phyloP scores from a whole-genome alignment of 805 yeast genomes.

The Saccharomyces paradoxus region DNA sequence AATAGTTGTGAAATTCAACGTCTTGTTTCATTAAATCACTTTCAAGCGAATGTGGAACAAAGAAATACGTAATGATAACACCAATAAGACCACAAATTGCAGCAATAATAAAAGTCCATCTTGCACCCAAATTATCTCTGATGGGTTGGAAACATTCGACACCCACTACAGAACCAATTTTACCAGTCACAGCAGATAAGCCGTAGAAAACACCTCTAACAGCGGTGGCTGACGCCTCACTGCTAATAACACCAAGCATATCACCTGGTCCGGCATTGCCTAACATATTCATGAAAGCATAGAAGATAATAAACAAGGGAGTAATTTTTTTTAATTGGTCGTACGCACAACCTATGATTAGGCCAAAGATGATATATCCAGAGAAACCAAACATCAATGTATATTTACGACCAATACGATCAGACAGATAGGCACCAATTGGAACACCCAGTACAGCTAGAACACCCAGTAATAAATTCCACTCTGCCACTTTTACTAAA shows the following conservation, averaged over 20 bases:
- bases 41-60: conserved; percentile 60
- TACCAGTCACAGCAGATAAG: conserved; percentile 85
- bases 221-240: conserved; percentile 80
- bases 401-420: conserved; percentile 83
- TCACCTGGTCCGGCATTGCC: conserved; percentile 97
- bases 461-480: conserved; percentile 82
- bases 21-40: conserved; percentile 65
- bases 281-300: conserved; percentile 76
- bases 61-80: conserved; percentile 48
- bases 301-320: conserved; percentile 76
- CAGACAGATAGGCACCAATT: conserved; percentile 78
- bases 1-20: conserved; percentile 49
- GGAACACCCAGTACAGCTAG: conserved; percentile 89
- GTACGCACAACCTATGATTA: conserved; percentile 70
- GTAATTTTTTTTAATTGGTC: conserved; percentile 47
- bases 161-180: conserved; percentile 88
- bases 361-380: conserved; percentile 72
- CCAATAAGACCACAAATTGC: conserved; percentile 66
- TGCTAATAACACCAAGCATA: conserved; percentile 78
- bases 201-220: conserved; percentile 88
- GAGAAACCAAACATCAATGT: conserved; percentile 63
- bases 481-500: conserved; percentile 72
- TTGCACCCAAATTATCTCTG: conserved; percentile 52
- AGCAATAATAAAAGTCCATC: conserved; percentile 74
- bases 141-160: conserved; percentile 82